These are phyloP conservation scores for Yamadazyma nakazawae DNA, from an alignment of 805 yeast genomes.

Conservation along the genomic window DNA sequence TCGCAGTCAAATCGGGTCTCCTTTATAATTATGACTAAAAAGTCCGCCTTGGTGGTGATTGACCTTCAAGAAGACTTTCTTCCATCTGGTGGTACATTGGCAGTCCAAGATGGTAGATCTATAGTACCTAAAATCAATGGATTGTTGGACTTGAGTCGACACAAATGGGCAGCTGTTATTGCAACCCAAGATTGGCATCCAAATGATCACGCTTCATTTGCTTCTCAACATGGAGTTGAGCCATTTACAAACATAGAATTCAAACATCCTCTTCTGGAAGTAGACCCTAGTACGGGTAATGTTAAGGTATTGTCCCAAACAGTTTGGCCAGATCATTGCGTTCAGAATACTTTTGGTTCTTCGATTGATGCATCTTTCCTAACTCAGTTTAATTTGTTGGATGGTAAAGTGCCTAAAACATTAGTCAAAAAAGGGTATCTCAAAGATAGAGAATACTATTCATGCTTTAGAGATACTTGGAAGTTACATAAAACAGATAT, in stretches of 20 bases:
- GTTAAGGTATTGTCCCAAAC: conserved; percentile 36
- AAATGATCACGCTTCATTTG: conserved; percentile 72
- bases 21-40: not conserved
- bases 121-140: conserved; percentile 52
- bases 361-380: conserved; percentile 52
- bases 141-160: conserved; percentile 36
- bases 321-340: conserved; percentile 92
- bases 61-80: conserved; percentile 88
- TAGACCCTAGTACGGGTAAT: conserved; percentile 21
- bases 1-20: not conserved
- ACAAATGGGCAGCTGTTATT: conserved; percentile 60
- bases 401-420: conserved; percentile 25
- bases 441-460: conserved; percentile 76
- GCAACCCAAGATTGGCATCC: conserved; percentile 94
- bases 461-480: conserved; percentile 85
- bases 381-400: conserved; percentile 29
- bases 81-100: conserved; percentile 74
- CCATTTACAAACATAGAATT: conserved; percentile 54
- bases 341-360: conserved; percentile 68
- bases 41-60: conserved; percentile 61
- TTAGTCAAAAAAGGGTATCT: conserved; percentile 69
- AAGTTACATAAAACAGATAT: conserved; percentile 66
- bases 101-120: conserved; percentile 61
- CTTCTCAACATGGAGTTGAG: conserved; percentile 52
- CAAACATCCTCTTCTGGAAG: conserved; percentile 44